Conservation (phyloP, 306 rosid species). For the Quillaja saponaria region DNA sequence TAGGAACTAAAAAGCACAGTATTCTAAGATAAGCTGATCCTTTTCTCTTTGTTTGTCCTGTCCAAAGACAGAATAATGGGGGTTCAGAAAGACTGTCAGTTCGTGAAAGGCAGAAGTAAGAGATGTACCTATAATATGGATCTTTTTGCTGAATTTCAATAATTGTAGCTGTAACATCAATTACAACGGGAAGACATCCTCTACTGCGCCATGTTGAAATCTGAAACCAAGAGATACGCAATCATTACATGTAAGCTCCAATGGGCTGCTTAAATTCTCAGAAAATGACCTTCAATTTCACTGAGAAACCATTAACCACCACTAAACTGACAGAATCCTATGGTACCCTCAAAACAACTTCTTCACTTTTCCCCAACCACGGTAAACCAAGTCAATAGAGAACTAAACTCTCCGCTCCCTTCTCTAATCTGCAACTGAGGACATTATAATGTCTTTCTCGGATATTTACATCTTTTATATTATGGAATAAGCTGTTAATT, state of each 20-base stretch:
- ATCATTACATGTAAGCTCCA: neutral
- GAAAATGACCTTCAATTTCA: neutral
- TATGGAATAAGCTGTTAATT: too few relatives aligned
- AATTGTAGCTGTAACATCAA: slow-evolving; percentile 73
- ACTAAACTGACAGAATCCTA: neutral
- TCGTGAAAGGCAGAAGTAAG: neutral
- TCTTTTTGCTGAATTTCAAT: slow-evolving; percentile 56
- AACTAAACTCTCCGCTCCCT: too few relatives aligned
- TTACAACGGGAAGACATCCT: slow-evolving; percentile 71
- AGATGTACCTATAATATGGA: neutral
- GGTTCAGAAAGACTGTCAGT: neutral
- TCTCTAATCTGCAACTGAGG: too few relatives aligned
- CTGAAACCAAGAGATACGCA: slow-evolving; percentile 39
- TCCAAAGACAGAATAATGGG: too few relatives aligned
- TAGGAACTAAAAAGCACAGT: neutral
- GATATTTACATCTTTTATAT: too few relatives aligned
- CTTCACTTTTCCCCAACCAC: too few relatives aligned
- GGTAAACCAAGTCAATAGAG: too few relatives aligned
- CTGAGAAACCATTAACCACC: neutral
- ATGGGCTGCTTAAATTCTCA: neutral
- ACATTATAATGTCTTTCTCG: too few relatives aligned
- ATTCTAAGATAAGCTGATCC: too few relatives aligned
- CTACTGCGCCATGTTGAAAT: slow-evolving; percentile 82
- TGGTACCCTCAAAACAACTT: neutral
- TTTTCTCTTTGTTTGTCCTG: neutral